Evolutionary conservation across 176 grass and related monocot species (phyloP).

Genomic region (Carex parvula): DNA sequence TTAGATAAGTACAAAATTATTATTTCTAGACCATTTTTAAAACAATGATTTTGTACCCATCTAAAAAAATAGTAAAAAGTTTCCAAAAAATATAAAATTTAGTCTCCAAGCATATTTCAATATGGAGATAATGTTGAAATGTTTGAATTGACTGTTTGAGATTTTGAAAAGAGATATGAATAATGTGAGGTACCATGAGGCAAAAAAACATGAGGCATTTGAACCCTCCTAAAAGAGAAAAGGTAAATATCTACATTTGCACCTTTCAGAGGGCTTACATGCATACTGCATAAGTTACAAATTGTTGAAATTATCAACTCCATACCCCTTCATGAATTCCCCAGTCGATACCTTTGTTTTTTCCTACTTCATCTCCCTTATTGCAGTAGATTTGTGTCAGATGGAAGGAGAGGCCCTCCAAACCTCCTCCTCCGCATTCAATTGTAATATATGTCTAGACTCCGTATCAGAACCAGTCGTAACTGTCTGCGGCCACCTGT

Average conservation of each 20-base stretch:
- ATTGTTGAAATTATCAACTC: not conserved
- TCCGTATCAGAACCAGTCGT: slow-evolving; percentile 73
- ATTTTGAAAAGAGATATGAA: no score
- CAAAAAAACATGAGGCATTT: no score
- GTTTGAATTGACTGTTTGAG: no score
- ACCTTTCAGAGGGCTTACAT: not conserved
- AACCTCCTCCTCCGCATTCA: slow-evolving; percentile 33
- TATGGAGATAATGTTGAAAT: no score
- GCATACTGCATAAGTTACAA: not conserved
- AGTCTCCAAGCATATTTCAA: no score
- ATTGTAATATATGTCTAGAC: slow-evolving; percentile 95
- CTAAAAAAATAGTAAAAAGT: no score
- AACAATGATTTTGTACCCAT: no score
- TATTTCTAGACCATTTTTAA: no score
- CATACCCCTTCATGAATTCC: not conserved
- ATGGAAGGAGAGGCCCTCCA: not conserved
- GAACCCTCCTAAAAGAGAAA: not conserved
- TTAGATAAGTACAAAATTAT: no score
- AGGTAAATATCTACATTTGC: not conserved
- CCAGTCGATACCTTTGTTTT: not conserved
- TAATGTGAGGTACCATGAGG: no score
- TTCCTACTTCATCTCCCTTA: not conserved
- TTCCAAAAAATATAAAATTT: no score
- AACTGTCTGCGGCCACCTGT: slow-evolving; percentile 88
- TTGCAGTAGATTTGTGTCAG: not conserved